These are phyloP conservation scores for Verbascum thapsus DNA, from an alignment of 257 asterid genomes.

Conservation along the genomic window DNA sequence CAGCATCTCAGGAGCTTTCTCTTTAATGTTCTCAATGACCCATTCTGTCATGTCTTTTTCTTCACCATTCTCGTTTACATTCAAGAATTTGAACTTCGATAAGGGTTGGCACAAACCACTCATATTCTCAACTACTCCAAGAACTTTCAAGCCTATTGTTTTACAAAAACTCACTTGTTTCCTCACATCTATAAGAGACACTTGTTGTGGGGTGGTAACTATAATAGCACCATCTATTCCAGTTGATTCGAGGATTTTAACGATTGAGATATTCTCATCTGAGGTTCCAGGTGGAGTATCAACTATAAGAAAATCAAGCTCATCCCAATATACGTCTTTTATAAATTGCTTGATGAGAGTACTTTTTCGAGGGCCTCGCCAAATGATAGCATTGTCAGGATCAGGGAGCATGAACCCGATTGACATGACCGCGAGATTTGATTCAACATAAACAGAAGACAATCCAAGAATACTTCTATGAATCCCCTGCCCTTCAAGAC, in stretches of 20 bases:
- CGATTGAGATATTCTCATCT: constrained; percentile 86
- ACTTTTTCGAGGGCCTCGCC: constrained; percentile 92
- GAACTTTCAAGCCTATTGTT: constrained; percentile 68
- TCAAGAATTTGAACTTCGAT: constrained; percentile 58
- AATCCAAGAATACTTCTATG: constrained; percentile 79
- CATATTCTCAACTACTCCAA: too few relatives aligned
- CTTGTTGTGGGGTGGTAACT: constrained; percentile 94
- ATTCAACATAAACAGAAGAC: constrained; percentile 85
- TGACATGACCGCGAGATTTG: constrained; percentile 89
- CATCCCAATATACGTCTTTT: too few relatives aligned
- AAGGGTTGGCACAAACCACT: too few relatives aligned
- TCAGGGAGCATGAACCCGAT: constrained; percentile 50
- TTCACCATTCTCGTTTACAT: constrained; percentile 46
- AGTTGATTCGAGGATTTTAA: constrained; percentile 76
- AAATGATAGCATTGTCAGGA: constrained; percentile 65
- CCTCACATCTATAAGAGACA: constrained; percentile 84
- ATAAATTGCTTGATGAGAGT: constrained; percentile 80
- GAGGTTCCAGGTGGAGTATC: constrained; percentile 99
- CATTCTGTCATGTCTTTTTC: constrained; percentile 66
- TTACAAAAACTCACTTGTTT: constrained; percentile 91
- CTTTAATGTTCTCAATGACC: constrained; percentile 49
- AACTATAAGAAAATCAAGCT: constrained; percentile 83
- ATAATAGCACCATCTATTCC: constrained; percentile 88
- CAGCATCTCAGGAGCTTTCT: constrained; percentile 69
- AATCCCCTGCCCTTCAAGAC: constrained; percentile 76